Percentiles rank a stretch among this genome's conserved stretches.
phyloP scores from a whole-genome alignment of 352 stramenopile species.

The Aphanomyces stellatus region DNA sequence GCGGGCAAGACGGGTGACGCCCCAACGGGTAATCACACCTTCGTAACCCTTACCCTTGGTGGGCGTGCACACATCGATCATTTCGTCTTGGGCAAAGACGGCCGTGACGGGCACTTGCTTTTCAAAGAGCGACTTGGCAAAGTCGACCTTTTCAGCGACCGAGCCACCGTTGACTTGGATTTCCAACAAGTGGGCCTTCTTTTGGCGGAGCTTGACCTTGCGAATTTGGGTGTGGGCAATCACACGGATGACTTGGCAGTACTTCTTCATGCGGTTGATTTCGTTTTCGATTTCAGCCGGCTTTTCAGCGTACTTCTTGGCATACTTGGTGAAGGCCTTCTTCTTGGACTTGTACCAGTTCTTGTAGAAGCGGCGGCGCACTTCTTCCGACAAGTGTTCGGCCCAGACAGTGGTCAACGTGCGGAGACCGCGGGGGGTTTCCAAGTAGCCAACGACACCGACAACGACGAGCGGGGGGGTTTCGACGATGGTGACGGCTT shows the following conservation, averaged over 20 bases:
- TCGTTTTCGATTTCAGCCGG: conserved; percentile 92
- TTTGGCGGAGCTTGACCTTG: conserved; percentile 99
- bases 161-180: conserved; percentile 99
- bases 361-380: conserved; percentile 99
- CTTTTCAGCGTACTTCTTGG: conserved; percentile 98
- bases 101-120: conserved; percentile 97
- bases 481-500: conserved; percentile 99
- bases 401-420: conserved; percentile 99
- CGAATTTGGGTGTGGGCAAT: conserved; percentile 99
- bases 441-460: conserved; percentile 99
- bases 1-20: conserved; percentile 97
- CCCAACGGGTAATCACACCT: conserved; percentile 99
- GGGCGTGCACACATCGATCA: conserved; percentile 98
- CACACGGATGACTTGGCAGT: conserved; percentile 99
- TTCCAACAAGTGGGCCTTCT: conserved; percentile 99
- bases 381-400: conserved; percentile 98
- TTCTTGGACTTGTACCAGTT: conserved; percentile 99
- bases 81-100: conserved; percentile 96
- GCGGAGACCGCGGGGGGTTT: conserved; percentile 97
- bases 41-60: conserved; percentile 99
- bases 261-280: conserved; percentile 99
- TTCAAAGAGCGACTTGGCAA: conserved; percentile 98
- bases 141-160: conserved; percentile 98
- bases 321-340: conserved; percentile 99
- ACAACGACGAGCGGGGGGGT: conserved; percentile 99